Conservation (phyloP, 2,329 filamentous ascomycete genomes). For the Clarireedia sp. region DNA sequence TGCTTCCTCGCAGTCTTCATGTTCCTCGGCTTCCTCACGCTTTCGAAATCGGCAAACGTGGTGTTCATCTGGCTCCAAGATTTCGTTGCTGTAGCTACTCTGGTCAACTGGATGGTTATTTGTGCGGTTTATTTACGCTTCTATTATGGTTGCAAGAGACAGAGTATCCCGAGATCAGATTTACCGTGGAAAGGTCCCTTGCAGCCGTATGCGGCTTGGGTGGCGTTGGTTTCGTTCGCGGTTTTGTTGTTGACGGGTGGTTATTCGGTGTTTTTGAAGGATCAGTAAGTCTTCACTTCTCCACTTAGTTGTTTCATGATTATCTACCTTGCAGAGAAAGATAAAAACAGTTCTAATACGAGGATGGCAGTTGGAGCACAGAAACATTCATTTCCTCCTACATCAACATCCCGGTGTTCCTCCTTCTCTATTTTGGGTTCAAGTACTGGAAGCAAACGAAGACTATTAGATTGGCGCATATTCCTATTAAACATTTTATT, state of each 20-base stretch:
- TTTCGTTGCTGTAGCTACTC: slow-evolving; percentile 52
- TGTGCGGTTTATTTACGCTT: slow-evolving; percentile 51
- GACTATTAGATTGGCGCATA: slow-evolving; percentile 32
- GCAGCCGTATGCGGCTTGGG: slow-evolving; percentile 51
- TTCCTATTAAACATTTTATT: slow-evolving; percentile 33
- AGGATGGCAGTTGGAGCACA: slow-evolving; percentile 38
- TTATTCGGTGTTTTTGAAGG: slow-evolving; percentile 53
- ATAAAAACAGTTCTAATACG: too few species aligned
- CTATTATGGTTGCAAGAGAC: slow-evolving; percentile 44
- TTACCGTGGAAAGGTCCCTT: slow-evolving; percentile 45
- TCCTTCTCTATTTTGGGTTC: slow-evolving; percentile 40
- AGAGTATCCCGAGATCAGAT: slow-evolving; percentile 41
- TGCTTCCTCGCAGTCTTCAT: slow-evolving; percentile 47
- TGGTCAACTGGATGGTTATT: slow-evolving; percentile 56
- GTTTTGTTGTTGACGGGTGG: slow-evolving; percentile 64
- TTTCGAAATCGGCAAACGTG: slow-evolving; percentile 46
- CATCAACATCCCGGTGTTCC: slow-evolving; percentile 37
- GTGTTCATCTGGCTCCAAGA: slow-evolving; percentile 60
- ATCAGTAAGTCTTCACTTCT: slow-evolving; percentile 31
- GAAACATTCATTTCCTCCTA: slow-evolving; percentile 54
- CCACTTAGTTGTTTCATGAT: background rate
- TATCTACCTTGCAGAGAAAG: too few species aligned
- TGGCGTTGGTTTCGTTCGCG: slow-evolving; percentile 50
- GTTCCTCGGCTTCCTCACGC: slow-evolving; percentile 61
- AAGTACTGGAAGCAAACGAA: slow-evolving; percentile 45